Evolutionary conservation across 495 filamentous ascomycete genomes (phyloP).

Genomic region (Hypoxylon subgilvum): DNA sequence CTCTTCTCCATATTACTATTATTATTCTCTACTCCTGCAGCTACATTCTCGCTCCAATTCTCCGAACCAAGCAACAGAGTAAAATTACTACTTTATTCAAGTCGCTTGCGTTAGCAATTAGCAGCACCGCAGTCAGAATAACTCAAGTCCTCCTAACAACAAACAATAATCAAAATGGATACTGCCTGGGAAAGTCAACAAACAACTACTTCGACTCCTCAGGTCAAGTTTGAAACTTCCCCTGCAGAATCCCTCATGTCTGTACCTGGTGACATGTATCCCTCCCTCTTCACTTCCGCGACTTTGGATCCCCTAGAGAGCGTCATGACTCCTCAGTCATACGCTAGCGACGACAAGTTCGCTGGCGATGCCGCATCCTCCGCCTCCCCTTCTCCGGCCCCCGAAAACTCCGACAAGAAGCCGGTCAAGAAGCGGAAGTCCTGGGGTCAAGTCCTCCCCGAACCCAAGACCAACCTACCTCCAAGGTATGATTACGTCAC

Average conservation of each 20-base stretch:
- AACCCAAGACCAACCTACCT: slow-evolving; percentile 94
- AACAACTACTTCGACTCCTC: slow-evolving; percentile 44
- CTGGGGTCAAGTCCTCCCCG: slow-evolving; percentile 96
- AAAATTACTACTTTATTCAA: not conserved
- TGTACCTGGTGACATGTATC: slow-evolving; percentile 56
- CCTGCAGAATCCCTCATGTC: slow-evolving; percentile 61
- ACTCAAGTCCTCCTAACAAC: slow-evolving; percentile 46
- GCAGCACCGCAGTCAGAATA: slow-evolving; percentile 22
- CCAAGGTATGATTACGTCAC: slow-evolving; percentile 70
- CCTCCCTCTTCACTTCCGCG: slow-evolving; percentile 53
- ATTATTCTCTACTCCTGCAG: not conserved
- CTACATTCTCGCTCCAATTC: not conserved
- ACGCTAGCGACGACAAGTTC: slow-evolving; percentile 38
- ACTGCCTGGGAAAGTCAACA: slow-evolving; percentile 46
- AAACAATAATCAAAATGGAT: slow-evolving; percentile 43
- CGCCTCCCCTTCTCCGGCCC: slow-evolving; percentile 20
- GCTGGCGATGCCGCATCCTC: slow-evolving; percentile 15
- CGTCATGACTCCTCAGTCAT: slow-evolving; percentile 55
- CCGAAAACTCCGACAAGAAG: slow-evolving; percentile 66
- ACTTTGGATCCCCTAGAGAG: slow-evolving; percentile 49
- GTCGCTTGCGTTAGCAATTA: slow-evolving; percentile 8
- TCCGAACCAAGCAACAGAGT: slow-evolving; percentile 11
- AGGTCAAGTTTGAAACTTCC: slow-evolving; percentile 56
- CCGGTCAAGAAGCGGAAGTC: slow-evolving; percentile 95
- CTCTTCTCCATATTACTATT: slow-evolving; percentile 20